A percentile compares a stretch with the other conserved stretches of the same genome.
Conservation (phyloP, 495 filamentous ascomycete species). For the Neurospora sp. region DNA sequence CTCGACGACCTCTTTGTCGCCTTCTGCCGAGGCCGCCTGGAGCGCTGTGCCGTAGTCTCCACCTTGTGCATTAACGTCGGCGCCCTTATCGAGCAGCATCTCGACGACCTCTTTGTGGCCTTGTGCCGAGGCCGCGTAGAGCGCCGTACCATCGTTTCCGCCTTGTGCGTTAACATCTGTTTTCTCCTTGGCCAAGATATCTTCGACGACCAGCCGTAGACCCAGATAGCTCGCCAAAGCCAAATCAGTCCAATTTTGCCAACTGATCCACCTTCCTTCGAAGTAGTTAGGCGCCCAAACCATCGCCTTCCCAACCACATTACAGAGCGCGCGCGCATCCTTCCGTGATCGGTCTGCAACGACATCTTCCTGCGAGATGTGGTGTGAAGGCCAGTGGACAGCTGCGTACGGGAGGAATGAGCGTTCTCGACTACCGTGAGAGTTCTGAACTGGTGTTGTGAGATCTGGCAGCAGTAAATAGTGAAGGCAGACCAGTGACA, state of each 20-base stretch:
- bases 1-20: constrained; percentile 11
- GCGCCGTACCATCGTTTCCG: constrained; percentile 4
- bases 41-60: too few species aligned
- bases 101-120: too few species aligned
- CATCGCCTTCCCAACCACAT: background rate
- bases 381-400: constrained; percentile 11
- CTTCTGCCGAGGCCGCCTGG: background rate
- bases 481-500: constrained; percentile 8
- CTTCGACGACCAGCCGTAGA: background rate
- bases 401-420: constrained; percentile 13
- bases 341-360: background rate
- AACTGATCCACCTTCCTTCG: background rate
- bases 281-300: constrained; percentile 4
- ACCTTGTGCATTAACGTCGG: too few species aligned
- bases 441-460: background rate
- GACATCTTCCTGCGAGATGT: constrained; percentile 4
- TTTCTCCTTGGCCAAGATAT: background rate
- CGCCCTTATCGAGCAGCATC: too few species aligned
- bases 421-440: background rate
- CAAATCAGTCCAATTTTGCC: constrained; percentile 2
- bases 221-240: constrained; percentile 5
- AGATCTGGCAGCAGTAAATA: constrained; percentile 10
- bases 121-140: constrained; percentile 6
- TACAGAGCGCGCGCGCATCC: constrained; percentile 1
- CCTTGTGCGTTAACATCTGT: background rate